Base-by-base conservation (phyloP, 179 eudicot species). In the Carnegiea gigantea region DNA sequence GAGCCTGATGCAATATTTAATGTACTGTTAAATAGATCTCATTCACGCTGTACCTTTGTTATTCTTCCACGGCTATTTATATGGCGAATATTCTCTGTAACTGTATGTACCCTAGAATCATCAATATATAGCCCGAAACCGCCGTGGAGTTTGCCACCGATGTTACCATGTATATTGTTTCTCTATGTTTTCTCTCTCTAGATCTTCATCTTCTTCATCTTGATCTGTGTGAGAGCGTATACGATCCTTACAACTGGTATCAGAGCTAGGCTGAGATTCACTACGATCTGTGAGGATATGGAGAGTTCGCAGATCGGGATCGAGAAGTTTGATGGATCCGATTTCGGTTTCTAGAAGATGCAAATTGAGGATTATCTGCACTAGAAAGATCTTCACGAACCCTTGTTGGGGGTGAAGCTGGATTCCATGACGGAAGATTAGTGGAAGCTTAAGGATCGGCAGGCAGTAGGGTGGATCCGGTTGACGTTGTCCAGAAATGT, bases 291-390 rank as follows among this genome's bases (percentile, higher is more conserved):
- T 4, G 65, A 59, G 6, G 23, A n/a, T n/a, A 59, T 30, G 33
- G 33, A 30, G 33, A 30, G 33, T 30, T 30, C 33, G 9, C 3
- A 59, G 26, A 20, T 21, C 23, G 26, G 44, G n/a, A 38, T 71
- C 10, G 75, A 71, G 46, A 71, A 38, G 46, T 30, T 71, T 15
- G 21, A 71, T 71, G 75, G 46, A 5, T 24, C 3, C 40, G 75
- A 36, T 13, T 71, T 71, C 33, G 5, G 46, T 6, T 38, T 30
- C n/a, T 71, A 20, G 75, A 71, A 15, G 75, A 6, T 71, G 6
- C 75, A 71, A 15, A 33, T 71, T 17, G 48, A 71, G 75, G 75
- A 71, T 71, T 30, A 8, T 9, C 75, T 71, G 8, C 33, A 71
- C 21, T 15, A 71, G 21, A 71, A 30, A 20, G 7, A 71, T 28